Evolutionary conservation across 2,329 filamentous ascomycete species (phyloP).

Genomic region (Penicillium capsulatum): DNA sequence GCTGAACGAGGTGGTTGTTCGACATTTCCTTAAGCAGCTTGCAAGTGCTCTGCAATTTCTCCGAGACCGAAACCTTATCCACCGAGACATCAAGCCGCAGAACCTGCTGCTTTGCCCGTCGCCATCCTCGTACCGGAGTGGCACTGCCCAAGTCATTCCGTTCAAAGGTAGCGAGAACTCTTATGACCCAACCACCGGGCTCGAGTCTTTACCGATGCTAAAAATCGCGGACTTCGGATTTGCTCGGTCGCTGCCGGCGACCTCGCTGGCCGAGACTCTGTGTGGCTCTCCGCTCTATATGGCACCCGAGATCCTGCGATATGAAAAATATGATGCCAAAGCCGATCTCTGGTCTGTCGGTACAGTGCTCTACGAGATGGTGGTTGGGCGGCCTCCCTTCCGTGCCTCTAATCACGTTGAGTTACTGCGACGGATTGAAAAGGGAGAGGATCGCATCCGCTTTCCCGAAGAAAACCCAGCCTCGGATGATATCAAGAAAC

Average conservation of each 20-base stretch:
- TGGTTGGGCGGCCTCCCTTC: slow-evolving; percentile 84
- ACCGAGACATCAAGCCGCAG: slow-evolving; percentile 96
- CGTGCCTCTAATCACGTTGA: slow-evolving; percentile 92
- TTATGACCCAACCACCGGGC: slow-evolving; percentile 71
- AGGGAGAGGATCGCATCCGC: slow-evolving; percentile 75
- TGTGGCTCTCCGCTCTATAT: slow-evolving; percentile 97
- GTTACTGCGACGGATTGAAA: slow-evolving; percentile 84
- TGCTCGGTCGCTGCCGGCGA: slow-evolving; percentile 82
- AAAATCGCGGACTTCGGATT: slow-evolving; percentile 99
- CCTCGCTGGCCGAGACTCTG: slow-evolving; percentile 88
- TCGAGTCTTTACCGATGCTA: slow-evolving; percentile 85
- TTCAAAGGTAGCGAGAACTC: slow-evolving; percentile 78
- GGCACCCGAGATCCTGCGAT: slow-evolving; percentile 95
- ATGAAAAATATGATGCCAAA: slow-evolving; percentile 95
- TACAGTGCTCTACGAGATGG: slow-evolving; percentile 93
- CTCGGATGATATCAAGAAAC: slow-evolving; percentile 70
- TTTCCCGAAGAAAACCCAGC: slow-evolving; percentile 71
- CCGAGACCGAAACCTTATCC: slow-evolving; percentile 78
- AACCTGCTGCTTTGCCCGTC: slow-evolving; percentile 89
- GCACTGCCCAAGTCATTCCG: slow-evolving; percentile 59
- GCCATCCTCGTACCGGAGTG: slow-evolving; percentile 62
- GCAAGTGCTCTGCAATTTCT: slow-evolving; percentile 88
- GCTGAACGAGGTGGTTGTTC: slow-evolving; percentile 92
- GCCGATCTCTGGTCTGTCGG: slow-evolving; percentile 97
- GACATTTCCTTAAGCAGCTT: slow-evolving; percentile 94